phyloP scores from a whole-genome alignment of 2,329 filamentous ascomycete species.

The Venturia asperata region DNA sequence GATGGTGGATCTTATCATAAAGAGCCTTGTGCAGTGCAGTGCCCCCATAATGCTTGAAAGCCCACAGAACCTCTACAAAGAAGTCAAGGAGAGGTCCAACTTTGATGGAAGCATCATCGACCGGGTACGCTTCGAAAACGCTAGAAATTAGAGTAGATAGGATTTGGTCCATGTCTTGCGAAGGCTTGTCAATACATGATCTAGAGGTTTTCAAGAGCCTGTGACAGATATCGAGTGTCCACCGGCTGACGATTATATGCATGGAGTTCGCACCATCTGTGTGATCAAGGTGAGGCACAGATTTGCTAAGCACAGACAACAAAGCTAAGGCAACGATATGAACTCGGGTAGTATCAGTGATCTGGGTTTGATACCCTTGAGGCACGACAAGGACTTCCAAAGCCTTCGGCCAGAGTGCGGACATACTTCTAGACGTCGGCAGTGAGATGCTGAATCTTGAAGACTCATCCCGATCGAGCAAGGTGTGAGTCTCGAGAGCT shows the following conservation, averaged over 20 bases:
- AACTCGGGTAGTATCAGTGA: conserved; percentile 8
- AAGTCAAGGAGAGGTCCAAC: conserved; percentile 1
- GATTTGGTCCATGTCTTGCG: background rate
- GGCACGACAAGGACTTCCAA: conserved; percentile 15
- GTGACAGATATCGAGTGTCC: conserved; percentile 14
- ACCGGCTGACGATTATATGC: background rate
- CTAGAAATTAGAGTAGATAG: background rate
- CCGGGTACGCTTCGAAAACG: background rate
- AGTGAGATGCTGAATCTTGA: background rate
- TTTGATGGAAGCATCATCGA: background rate
- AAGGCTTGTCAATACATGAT: background rate
- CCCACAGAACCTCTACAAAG: background rate
- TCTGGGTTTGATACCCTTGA: conserved; percentile 13
- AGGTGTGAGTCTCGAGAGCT: background rate
- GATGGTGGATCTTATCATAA: background rate
- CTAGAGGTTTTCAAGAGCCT: conserved; percentile 5
- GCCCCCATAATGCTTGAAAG: conserved; percentile 3
- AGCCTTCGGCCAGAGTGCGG: conserved; percentile 15
- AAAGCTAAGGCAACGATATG: conserved; percentile 1
- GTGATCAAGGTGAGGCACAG: background rate
- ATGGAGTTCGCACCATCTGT: background rate
- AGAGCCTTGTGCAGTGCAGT: background rate
- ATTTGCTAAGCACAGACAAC: background rate
- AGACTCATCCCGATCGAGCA: background rate
- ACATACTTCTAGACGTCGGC: conserved; percentile 14